A percentile compares a stretch with the other conserved stretches of the same genome.
phyloP scores from a whole-genome alignment of 495 filamentous ascomycete species.

The Aspergillus sparsus region DNA sequence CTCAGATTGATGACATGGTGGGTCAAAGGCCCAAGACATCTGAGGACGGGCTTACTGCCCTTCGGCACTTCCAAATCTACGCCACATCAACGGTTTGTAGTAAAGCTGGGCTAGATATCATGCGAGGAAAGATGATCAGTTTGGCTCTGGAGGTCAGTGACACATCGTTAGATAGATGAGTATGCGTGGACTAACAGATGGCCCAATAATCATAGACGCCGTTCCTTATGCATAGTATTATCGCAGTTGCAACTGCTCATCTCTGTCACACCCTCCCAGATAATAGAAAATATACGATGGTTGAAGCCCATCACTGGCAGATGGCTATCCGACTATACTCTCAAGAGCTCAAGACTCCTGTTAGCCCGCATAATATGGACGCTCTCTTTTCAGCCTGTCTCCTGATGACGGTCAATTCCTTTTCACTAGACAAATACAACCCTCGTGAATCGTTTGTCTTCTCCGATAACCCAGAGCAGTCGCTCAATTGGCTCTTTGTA shows the following conservation, averaged over 20 bases:
- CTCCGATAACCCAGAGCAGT: conserved; percentile 26
- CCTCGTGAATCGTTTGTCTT: conserved; percentile 49
- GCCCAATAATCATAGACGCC: conserved; percentile 36
- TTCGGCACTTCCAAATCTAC: conserved; percentile 39
- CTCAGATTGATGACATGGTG: conserved; percentile 32
- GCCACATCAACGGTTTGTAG: conserved; percentile 30
- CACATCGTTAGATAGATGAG: background rate
- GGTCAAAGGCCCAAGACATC: conserved; percentile 8
- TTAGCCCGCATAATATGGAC: conserved; percentile 43
- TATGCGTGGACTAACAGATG: conserved; percentile 10
- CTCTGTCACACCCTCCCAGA: conserved; percentile 36
- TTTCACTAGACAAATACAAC: conserved; percentile 38
- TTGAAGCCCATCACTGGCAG: conserved; percentile 49
- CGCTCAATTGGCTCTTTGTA: conserved; percentile 47
- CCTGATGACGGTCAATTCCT: conserved; percentile 41
- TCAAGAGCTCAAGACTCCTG: conserved; percentile 29
- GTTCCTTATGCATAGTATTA: conserved; percentile 49
- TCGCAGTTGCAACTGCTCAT: conserved; percentile 43
- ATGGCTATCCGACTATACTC: conserved; percentile 43
- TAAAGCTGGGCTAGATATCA: conserved; percentile 25
- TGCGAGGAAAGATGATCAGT: conserved; percentile 37
- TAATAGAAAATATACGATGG: conserved; percentile 32
- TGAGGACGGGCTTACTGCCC: conserved; percentile 20
- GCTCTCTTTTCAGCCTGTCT: conserved; percentile 47
- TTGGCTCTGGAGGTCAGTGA: conserved; percentile 43